Evolutionary conservation across 2,329 filamentous ascomycete species (phyloP), one percentile per base, ranked within the genome.

Genomic region (Epichloe coenophiala): DNA sequence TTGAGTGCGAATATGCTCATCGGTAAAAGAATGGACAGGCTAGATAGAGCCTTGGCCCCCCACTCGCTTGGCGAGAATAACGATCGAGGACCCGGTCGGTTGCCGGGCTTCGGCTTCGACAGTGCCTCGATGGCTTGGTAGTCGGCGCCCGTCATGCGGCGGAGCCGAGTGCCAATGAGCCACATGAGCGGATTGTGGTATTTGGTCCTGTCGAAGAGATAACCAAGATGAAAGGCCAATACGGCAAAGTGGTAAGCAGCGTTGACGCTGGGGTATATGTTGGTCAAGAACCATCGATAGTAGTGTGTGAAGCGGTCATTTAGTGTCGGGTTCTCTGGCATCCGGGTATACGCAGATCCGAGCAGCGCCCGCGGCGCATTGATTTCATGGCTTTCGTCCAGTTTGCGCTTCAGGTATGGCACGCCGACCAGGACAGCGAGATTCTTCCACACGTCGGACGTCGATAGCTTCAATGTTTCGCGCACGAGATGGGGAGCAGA

Each of bases 1-100:
- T 98, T 98, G 57, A 98, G 77, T 2, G 90, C 91, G 64, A 98
- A 98, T 55, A 98, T 97, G 55, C 88, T 94, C 11, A 88, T 87
- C 0, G 93, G 93, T 13, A 98, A 74, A 50, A 95, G 76, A 51
- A 97, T 73, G 55, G 86, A 88, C 56, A 98, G 71, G 49, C 85
- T 86, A 1, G 81, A 81, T 48, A 95, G 69, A 17, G 88, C 60
- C 43, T 80, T 78, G 2, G 84, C 37, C 82, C 83, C 83, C 47
- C 94, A 61, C 17, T 80, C 80, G 48, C 83, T 73, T 1, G 86
- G 88, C 53, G 80, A 83, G 17, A 68, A 56, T 53, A 94, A 75
- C 3, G 80, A 77, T 48, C 84, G 77, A 35, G 81, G 76, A 47
- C 83, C 76, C 1, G 78, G 75, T 12, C 72, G 70, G 63, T 65